Percentiles rank a stretch among this genome's conserved stretches.
Conservation (phyloP, 495 filamentous ascomycete genomes). For the Aspergillus panamensis region DNA sequence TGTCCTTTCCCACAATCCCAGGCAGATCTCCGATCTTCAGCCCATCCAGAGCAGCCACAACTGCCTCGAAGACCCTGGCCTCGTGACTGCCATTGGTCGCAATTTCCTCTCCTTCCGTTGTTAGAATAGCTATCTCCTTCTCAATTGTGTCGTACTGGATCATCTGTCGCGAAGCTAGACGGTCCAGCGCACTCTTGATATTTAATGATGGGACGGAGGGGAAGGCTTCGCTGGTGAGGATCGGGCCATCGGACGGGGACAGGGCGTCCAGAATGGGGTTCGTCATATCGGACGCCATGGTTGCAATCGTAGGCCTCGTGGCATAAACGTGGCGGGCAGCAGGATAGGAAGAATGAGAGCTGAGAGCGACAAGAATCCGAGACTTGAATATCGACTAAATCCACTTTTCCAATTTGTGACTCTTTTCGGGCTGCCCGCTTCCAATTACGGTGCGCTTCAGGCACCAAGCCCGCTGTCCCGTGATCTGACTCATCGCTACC, state of each 20-base stretch:
- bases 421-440: constrained; percentile 23
- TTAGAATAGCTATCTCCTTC: constrained; percentile 71
- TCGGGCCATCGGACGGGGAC: constrained; percentile 56
- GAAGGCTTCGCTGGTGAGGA: constrained; percentile 75
- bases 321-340: constrained; percentile 18
- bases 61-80: constrained; percentile 86
- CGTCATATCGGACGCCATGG: constrained; percentile 61
- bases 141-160: constrained; percentile 79
- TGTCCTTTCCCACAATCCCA: constrained; percentile 74
- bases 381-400: constrained; percentile 18
- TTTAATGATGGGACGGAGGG: constrained; percentile 63
- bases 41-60: constrained; percentile 71
- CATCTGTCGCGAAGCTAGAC: constrained; percentile 80
- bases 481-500: constrained; percentile 19
- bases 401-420: constrained; percentile 27
- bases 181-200: constrained; percentile 83
- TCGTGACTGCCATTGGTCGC: constrained; percentile 87
- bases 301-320: constrained; percentile 33
- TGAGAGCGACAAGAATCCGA: constrained; percentile 16
- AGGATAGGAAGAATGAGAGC: constrained; percentile 11
- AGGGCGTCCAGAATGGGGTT: constrained; percentile 64
- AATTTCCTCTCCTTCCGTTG: constrained; percentile 74
- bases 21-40: constrained; percentile 76
- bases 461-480: constrained; percentile 22
- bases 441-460: constrained; percentile 19